A percentile compares a stretch with the other conserved stretches of the same genome.
These are phyloP conservation scores for Platanus orientalis DNA, from an alignment of 164 flowering plant species.

Conservation along the genomic window DNA sequence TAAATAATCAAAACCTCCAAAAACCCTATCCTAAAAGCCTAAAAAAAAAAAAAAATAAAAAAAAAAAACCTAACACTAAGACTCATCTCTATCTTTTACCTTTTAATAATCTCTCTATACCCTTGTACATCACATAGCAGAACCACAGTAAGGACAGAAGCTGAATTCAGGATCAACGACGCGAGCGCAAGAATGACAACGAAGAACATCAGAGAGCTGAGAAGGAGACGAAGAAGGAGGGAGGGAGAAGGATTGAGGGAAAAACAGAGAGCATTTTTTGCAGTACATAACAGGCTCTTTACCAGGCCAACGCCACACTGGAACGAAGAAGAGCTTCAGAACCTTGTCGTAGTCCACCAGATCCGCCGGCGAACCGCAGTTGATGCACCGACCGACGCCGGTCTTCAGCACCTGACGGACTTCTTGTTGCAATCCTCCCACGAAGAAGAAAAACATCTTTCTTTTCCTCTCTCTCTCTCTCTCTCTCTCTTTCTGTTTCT, in stretches of 20 bases:
- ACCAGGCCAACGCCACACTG: conserved; percentile 69
- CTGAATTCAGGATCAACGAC: conserved; percentile 54
- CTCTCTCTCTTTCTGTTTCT: background rate
- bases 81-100: too few relatives aligned
- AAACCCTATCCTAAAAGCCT: too few relatives aligned
- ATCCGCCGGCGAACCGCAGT: conserved; percentile 70
- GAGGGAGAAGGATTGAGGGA: conserved; percentile 18
- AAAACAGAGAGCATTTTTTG: conserved; percentile 45
- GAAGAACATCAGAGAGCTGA: conserved; percentile 23
- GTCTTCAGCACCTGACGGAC: conserved; percentile 16
- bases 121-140: conserved; percentile 50
- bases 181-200: conserved; percentile 57
- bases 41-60: too few relatives aligned
- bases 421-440: conserved; percentile 77
- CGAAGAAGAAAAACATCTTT: conserved; percentile 92
- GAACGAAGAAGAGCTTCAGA: conserved; percentile 22
- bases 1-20: too few relatives aligned
- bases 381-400: conserved; percentile 64
- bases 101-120: too few relatives aligned
- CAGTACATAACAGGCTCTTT: conserved; percentile 36
- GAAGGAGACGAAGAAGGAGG: conserved; percentile 12
- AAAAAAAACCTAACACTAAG: background rate
- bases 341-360: conserved; percentile 85
- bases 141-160: conserved; percentile 93
- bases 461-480: too few relatives aligned